These are phyloP conservation scores for Kodamaea kaohsiungensis DNA, from an alignment of 805 yeast species.

Conservation along the genomic window DNA sequence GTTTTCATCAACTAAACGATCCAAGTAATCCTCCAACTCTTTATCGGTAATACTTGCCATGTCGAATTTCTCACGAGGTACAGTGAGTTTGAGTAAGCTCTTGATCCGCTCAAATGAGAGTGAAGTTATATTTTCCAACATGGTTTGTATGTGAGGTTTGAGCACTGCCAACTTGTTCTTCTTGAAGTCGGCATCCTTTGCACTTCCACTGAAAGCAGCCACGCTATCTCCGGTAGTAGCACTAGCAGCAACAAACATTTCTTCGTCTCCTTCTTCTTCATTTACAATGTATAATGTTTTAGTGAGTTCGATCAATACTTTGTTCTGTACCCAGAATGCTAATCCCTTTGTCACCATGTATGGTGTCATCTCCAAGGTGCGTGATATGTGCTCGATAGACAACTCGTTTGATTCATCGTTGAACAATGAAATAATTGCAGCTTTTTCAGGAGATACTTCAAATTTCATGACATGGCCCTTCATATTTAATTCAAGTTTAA, in stretches of 20 bases:
- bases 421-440: slow-evolving; percentile 59
- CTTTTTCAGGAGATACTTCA: slow-evolving; percentile 68
- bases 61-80: slow-evolving; percentile 47
- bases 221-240: not conserved
- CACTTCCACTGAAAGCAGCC: not conserved
- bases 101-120: slow-evolving; percentile 51
- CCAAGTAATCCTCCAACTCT: slow-evolving; percentile 45
- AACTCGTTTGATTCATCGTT: slow-evolving; percentile 32
- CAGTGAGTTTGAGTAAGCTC: slow-evolving; percentile 53
- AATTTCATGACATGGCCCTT: slow-evolving; percentile 38
- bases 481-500: slow-evolving; percentile 54
- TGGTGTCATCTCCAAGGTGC: slow-evolving; percentile 43
- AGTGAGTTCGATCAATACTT: slow-evolving; percentile 47
- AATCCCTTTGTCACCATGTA: slow-evolving; percentile 38
- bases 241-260: not conserved
- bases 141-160: slow-evolving; percentile 54
- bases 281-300: slow-evolving; percentile 37
- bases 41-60: slow-evolving; percentile 38
- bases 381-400: slow-evolving; percentile 32
- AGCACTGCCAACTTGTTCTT: slow-evolving; percentile 2
- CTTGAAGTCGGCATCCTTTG: not conserved
- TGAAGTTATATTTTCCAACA: slow-evolving; percentile 58
- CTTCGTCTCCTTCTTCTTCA: slow-evolving; percentile 25
- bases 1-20: slow-evolving; percentile 45
- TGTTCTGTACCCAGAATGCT: slow-evolving; percentile 65